Evolutionary conservation across 495 filamentous ascomycete genomes (phyloP).

Genomic region (Arthonia radiata): DNA sequence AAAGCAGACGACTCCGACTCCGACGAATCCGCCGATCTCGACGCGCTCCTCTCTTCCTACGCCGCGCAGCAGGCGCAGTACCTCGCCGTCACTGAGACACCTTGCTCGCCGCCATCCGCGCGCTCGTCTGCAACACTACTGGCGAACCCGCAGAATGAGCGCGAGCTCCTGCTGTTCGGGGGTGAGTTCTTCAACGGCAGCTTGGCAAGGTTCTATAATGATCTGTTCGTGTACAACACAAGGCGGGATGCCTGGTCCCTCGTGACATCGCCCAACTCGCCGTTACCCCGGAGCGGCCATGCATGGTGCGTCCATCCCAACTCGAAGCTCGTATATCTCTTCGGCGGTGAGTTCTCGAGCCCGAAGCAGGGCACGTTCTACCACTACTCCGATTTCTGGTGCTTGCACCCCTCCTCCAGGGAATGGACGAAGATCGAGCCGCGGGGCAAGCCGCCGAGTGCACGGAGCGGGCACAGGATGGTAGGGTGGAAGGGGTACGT

Average conservation of each 20-base stretch:
- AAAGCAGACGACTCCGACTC: conserved; percentile 43
- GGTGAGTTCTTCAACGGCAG: conserved; percentile 49
- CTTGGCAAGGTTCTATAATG: conserved; percentile 38
- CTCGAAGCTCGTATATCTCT: conserved; percentile 65
- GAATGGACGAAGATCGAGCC: conserved; percentile 80
- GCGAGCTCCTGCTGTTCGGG: conserved; percentile 79
- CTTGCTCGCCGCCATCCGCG: conserved; percentile 49
- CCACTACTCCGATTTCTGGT: conserved; percentile 97
- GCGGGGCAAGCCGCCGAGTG: conserved; percentile 71
- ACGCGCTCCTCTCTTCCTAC: conserved; percentile 89
- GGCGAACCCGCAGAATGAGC: conserved; percentile 59
- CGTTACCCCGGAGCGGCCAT: conserved; percentile 75
- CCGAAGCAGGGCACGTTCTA: conserved; percentile 98
- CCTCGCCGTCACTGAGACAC: conserved; percentile 69
- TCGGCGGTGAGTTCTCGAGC: conserved; percentile 58
- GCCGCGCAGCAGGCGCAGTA: conserved; percentile 59
- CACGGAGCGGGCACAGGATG: conserved; percentile 83
- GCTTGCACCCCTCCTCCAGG: conserved; percentile 49
- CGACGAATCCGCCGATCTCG: conserved; percentile 78
- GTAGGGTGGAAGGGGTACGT: conserved; percentile 73
- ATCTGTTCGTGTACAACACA: conserved; percentile 71
- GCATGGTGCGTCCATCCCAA: conserved; percentile 78
- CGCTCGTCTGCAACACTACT: conserved; percentile 58
- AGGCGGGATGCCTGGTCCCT: conserved; percentile 69
- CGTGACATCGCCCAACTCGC: conserved; percentile 74